Evolutionary conservation across 2,329 filamentous ascomycete genomes (phyloP).

Genomic region (Beauveria medogensis): DNA sequence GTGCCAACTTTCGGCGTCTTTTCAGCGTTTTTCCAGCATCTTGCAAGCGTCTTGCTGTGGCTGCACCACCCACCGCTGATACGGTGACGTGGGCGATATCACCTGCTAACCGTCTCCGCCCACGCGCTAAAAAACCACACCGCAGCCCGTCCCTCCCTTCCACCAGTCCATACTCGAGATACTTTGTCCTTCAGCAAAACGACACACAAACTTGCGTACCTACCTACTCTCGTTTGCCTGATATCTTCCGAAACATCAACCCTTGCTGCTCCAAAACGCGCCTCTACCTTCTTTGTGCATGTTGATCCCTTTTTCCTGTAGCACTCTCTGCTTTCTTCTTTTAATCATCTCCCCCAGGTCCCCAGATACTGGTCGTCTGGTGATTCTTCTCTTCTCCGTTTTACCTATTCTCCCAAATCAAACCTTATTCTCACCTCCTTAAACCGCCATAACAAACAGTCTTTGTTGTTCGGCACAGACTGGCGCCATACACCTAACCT

Average conservation of each 20-base stretch:
- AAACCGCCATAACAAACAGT: not conserved
- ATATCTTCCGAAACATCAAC: slow-evolving; percentile 10
- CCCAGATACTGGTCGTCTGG: not conserved
- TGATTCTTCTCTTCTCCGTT: slow-evolving; percentile 11
- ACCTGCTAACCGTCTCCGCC: not conserved
- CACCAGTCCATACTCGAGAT: not conserved
- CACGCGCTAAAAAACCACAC: not conserved
- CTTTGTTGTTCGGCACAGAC: not conserved
- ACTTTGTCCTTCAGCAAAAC: not conserved
- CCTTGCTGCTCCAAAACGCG: slow-evolving; percentile 7
- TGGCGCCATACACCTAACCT: slow-evolving; percentile 1
- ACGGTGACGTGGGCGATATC: too few species aligned
- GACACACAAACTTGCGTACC: not conserved
- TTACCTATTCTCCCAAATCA: not conserved
- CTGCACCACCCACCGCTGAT: too few species aligned
- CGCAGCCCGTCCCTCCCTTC: not conserved
- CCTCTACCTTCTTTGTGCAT: slow-evolving; percentile 11
- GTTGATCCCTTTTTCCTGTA: slow-evolving; percentile 6
- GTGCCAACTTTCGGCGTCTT: too few species aligned
- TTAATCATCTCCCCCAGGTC: not conserved
- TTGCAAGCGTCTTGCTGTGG: too few species aligned
- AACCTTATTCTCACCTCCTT: not conserved
- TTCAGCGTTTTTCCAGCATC: too few species aligned
- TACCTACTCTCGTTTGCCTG: not conserved
- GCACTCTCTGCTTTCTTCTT: not conserved